Evolutionary conservation across 192 early-diverging fungal species (phyloP).

Genomic region (Backusella circina): DNA sequence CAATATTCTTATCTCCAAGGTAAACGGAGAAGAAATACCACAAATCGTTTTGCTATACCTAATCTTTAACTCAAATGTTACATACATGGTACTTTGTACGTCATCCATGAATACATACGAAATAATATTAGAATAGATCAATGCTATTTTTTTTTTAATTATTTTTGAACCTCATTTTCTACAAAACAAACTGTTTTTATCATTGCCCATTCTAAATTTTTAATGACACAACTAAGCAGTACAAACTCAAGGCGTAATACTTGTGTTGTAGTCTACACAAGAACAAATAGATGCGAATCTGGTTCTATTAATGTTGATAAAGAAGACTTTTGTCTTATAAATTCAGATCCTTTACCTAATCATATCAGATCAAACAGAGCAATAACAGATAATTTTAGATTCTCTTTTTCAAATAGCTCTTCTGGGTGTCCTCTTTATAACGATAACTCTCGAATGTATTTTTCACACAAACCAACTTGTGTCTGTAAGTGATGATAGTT

Average conservation of each 20-base stretch:
- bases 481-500: not conserved
- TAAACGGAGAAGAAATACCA: too few species aligned
- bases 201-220: not conserved
- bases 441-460: not conserved
- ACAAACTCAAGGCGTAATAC: not conserved
- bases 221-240: not conserved
- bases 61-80: too few species aligned
- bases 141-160: not conserved
- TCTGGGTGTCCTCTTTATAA: not conserved
- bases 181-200: not conserved
- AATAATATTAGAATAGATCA: too few species aligned
- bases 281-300: not conserved
- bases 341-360: not conserved
- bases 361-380: not conserved
- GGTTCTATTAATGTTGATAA: not conserved
- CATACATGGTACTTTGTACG: too few species aligned
- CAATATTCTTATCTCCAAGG: too few species aligned
- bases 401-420: not conserved
- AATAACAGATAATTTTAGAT: not conserved
- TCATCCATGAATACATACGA: too few species aligned
- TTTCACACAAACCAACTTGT: not conserved
- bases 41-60: too few species aligned
- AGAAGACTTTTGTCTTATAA: not conserved
- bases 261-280: not conserved
- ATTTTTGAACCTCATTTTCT: not conserved